Percentiles rank a stretch among this genome's conserved stretches.
Evolutionary conservation across 2,329 filamentous ascomycete genomes (phyloP).

Genomic region (Fusarium azukiicola): DNA sequence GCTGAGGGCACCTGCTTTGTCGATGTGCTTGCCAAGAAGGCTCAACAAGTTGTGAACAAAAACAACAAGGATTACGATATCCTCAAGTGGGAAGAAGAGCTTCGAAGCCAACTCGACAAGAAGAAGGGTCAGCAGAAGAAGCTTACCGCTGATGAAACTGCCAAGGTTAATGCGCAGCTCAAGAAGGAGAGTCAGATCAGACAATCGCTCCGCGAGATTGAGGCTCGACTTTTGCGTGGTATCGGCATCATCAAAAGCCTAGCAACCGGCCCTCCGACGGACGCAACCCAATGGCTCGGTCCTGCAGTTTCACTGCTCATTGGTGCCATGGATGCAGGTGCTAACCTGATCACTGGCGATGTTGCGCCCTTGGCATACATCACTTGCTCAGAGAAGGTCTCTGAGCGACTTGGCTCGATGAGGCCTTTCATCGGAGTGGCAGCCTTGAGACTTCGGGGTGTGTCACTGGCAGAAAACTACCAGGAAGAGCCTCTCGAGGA

Average conservation of each 20-base stretch:
- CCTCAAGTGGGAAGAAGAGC: slow-evolving; percentile 97
- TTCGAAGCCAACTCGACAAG: slow-evolving; percentile 91
- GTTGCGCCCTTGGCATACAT: slow-evolving; percentile 89
- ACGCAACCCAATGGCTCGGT: slow-evolving; percentile 93
- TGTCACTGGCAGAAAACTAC: slow-evolving; percentile 86
- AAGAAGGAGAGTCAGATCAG: slow-evolving; percentile 92
- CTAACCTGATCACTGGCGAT: slow-evolving; percentile 90
- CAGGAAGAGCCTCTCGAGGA: slow-evolving; percentile 90
- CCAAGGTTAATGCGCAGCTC: slow-evolving; percentile 94
- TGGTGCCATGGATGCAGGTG: slow-evolving; percentile 88
- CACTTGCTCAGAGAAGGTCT: slow-evolving; percentile 87
- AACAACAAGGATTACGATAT: slow-evolving; percentile 98
- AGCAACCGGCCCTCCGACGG: slow-evolving; percentile 92
- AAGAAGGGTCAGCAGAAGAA: slow-evolving; percentile 97
- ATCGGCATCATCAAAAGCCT: slow-evolving; percentile 92
- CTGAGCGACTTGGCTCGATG: slow-evolving; percentile 86
- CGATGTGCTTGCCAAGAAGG: slow-evolving; percentile 93
- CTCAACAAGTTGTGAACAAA: slow-evolving; percentile 86
- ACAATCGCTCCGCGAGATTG: slow-evolving; percentile 83
- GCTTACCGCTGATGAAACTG: slow-evolving; percentile 92
- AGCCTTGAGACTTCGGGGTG: slow-evolving; percentile 88
- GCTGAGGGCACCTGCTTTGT: slow-evolving; percentile 94
- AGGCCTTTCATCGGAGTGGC: slow-evolving; percentile 93
- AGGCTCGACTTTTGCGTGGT: slow-evolving; percentile 88
- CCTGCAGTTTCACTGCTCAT: slow-evolving; percentile 88